Conservation (phyloP, 306 rosid species). For the Vigna hirtella region DNA sequence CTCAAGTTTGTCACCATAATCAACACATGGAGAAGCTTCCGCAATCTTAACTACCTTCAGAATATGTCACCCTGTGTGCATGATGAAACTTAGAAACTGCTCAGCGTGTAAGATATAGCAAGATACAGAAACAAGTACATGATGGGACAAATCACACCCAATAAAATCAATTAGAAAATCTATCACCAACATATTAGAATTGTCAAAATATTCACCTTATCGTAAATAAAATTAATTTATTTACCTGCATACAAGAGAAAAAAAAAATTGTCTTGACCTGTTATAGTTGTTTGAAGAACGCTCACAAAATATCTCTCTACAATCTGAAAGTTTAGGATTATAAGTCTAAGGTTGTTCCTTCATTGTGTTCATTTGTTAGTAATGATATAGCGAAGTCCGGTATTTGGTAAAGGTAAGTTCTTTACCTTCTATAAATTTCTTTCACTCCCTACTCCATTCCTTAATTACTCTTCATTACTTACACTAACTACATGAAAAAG, state of each 20-base stretch:
- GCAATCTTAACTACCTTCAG: slow-evolving; percentile 31
- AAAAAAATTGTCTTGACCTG: slow-evolving; percentile 1
- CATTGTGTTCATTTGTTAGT: too few species aligned
- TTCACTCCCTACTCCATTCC: slow-evolving; percentile 25
- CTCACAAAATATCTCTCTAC: neutral
- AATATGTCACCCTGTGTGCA: slow-evolving; percentile 43
- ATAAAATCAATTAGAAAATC: slow-evolving; percentile 13
- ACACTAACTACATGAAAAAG: neutral
- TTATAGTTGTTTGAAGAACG: slow-evolving; percentile 9
- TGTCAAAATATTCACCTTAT: slow-evolving; percentile 2
- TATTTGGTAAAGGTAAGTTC: too few species aligned
- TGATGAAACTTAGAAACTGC: slow-evolving; percentile 17
- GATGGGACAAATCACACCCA: neutral
- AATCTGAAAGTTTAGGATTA: slow-evolving; percentile 5
- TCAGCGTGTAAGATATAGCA: slow-evolving; percentile 31
- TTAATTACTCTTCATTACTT: neutral
- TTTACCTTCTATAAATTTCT: too few species aligned
- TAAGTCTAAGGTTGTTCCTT: slow-evolving; percentile 2
- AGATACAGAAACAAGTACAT: slow-evolving; percentile 12
- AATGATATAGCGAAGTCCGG: too few species aligned
- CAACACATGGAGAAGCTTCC: slow-evolving; percentile 32
- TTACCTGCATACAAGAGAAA: neutral
- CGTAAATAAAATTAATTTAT: slow-evolving; percentile 11
- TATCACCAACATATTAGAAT: slow-evolving; percentile 15
- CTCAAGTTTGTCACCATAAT: slow-evolving; percentile 41